Base-by-base conservation (phyloP, 2,329 filamentous ascomycete species). In the Neobulgaria alba region DNA sequence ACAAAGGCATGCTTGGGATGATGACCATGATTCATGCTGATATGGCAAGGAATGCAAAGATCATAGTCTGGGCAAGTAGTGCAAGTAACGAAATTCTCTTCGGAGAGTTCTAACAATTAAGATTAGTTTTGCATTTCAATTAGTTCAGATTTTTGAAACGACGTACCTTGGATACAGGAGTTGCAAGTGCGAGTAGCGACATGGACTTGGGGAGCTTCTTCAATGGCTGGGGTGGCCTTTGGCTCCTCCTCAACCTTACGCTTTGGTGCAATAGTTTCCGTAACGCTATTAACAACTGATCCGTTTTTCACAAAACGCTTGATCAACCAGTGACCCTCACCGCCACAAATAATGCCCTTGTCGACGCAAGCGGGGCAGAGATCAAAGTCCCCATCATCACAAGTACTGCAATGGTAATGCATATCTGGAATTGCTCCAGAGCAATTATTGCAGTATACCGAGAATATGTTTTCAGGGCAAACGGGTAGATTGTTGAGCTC, bases 371-470 rank as follows among this genome's bases (percentile, higher is more conserved):
- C 63, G 49, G 79, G 73, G 70, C 93, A 98, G 20, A 98, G 75
- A 58, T 98, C 92, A 57, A 89, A 98, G 62, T 98, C 92, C 30
- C 90, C 92, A 42, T 83, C 77, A 50, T 96, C 87, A 60, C 92
- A 98, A 43, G 84, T 85, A 51, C 85, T 85, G 70, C 93, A 98
- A 66, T 98, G 92, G 63, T 85, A 98, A 64, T 98, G 90, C 38
- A 79, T 75, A 53, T 87, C 79, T 19, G 82, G 75, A 56, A 95
- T 87, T 31, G 79, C 76, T 46, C 69, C 71, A 52, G 87, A 82
- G 64, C 92, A 98, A 60, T 77, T 75, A 67, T 98, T 96, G 75
- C 92, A 98, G 69, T 85, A 94, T 33, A 98, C 88, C 10, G 85
- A 84, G 64, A 89, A 95, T 34, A 73, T 66, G 40, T 48, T 48